Percentiles rank a stretch among this genome's conserved stretches.
These are phyloP conservation scores for Cicer pinnatifidum DNA, from an alignment of 306 rosid species.

Conservation along the genomic window DNA sequence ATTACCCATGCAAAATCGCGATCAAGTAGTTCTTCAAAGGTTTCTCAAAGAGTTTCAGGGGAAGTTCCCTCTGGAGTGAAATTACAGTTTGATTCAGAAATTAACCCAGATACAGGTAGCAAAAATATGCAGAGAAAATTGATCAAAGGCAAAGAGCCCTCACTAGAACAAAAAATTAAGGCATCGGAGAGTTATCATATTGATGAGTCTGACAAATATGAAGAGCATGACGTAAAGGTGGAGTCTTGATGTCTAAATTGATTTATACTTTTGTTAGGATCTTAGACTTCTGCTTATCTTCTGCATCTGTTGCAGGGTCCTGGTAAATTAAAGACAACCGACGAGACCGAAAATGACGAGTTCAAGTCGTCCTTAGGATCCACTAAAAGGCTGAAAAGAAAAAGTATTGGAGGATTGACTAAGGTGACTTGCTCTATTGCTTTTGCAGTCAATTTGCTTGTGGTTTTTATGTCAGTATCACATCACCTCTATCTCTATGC, in stretches of 20 bases:
- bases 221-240: constrained; percentile 59
- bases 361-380: constrained; percentile 59
- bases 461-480: constrained; percentile 24
- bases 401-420: constrained; percentile 66
- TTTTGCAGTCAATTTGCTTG: constrained; percentile 32
- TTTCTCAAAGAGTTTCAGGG: constrained; percentile 47
- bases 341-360: constrained; percentile 52
- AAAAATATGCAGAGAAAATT: constrained; percentile 53
- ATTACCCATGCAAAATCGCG: constrained; percentile 54
- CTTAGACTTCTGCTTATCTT: constrained; percentile 41
- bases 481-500: constrained; percentile 19
- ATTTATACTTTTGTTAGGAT: constrained; percentile 36
- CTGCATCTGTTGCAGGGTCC: constrained; percentile 60
- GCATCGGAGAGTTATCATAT: constrained; percentile 48
- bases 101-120: constrained; percentile 46
- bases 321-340: constrained; percentile 49
- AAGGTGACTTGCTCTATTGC: constrained; percentile 61
- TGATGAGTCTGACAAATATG: constrained; percentile 57
- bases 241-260: constrained; percentile 42
- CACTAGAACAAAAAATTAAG: constrained; percentile 58
- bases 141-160: constrained; percentile 52
- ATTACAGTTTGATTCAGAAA: constrained; percentile 44
- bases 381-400: constrained; percentile 69
- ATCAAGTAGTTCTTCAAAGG: constrained; percentile 60
- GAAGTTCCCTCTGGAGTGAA: constrained; percentile 51